phyloP scores from a whole-genome alignment of 106 monocot species.

The Phalaenopsis aphrodite region DNA sequence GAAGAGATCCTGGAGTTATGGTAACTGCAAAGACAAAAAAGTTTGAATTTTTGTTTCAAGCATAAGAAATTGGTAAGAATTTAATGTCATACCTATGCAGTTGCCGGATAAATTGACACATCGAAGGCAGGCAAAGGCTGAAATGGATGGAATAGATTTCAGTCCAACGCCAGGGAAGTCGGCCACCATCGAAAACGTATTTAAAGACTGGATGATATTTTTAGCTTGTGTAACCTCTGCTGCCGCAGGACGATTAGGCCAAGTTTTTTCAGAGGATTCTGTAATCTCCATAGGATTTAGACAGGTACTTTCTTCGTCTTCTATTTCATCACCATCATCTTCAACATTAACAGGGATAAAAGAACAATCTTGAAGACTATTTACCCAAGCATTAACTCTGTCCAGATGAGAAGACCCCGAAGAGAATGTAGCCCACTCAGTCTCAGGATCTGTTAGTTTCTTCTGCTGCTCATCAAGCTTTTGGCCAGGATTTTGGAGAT shows the following conservation, averaged over 20 bases:
- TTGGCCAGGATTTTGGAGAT: slow-evolving; percentile 38
- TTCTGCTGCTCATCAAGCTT: slow-evolving; percentile 12
- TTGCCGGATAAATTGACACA: slow-evolving; percentile 83
- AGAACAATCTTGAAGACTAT: slow-evolving; percentile 39
- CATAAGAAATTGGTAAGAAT: not conserved
- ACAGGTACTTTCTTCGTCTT: not conserved
- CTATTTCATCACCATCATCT: slow-evolving; percentile 11
- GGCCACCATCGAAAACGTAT: slow-evolving; percentile 51
- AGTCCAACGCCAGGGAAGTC: slow-evolving; percentile 71
- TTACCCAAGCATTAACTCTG: slow-evolving; percentile 87
- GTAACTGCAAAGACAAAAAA: slow-evolving; percentile 40
- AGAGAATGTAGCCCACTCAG: slow-evolving; percentile 75
- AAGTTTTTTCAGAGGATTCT: slow-evolving; percentile 40
- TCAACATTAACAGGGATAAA: slow-evolving; percentile 12
- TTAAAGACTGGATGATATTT: slow-evolving; percentile 62
- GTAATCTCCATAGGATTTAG: slow-evolving; percentile 19
- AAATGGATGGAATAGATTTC: slow-evolving; percentile 62
- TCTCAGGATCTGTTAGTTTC: slow-evolving; percentile 8
- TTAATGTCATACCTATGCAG: slow-evolving; percentile 50
- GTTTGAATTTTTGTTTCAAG: not conserved
- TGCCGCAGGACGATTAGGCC: slow-evolving; percentile 4
- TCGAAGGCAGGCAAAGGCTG: slow-evolving; percentile 65
- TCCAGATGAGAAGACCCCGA: slow-evolving; percentile 43
- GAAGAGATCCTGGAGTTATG: slow-evolving; percentile 58
- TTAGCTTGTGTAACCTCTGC: slow-evolving; percentile 79